Evolutionary conservation across 2,329 filamentous ascomycete species (phyloP), one percentile per base, ranked within the genome.

Genomic region (Colletotrichum phormii): DNA sequence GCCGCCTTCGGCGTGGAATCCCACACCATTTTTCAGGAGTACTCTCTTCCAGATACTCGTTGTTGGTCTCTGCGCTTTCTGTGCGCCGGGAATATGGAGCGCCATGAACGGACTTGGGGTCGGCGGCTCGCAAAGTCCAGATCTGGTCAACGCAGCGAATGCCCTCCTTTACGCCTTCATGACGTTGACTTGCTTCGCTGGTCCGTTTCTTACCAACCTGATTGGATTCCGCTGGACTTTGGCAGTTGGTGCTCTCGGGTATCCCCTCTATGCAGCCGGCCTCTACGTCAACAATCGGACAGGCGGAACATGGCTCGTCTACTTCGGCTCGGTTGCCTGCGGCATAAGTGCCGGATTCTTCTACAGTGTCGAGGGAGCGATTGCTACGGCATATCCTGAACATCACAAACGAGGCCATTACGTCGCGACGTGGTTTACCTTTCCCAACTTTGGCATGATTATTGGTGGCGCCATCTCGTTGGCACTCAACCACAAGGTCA

Each of bases 281-380:
- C 82, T 69, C 15, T 69, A 70, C 31, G 86, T 85, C 64, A 92
- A 93, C 80, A 93, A 93, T 77, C 85, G 90, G 1, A 92, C 85
- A 75, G 88, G 89, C 3, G 49, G 15, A 33, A 69, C 66, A 8
- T 64, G 66, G 66, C 2, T 82, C 90, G 1, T 92, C 89, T 77
- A 58, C n/a, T 63, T 69, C 35, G 66, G 66, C 6, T 64, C 66
- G 5, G 51, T 69, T 15, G 66, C 59, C 2, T 64, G 59, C n/a
- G 91, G 91, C 22, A 83, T 92, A 24, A 89, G 87, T 0, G 91
- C 91, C 0, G 91, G 91, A 0, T 84, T 93, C 2, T 93, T 93
- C 80, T 93, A 91, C 91, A 89, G 89, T 81, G 89, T 90, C 0
- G 91, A 93, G 82, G 90, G 89, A 1, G 91, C 91, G 0, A 91